These are phyloP conservation scores for Cyberlindnera nakhonratchasimensis DNA, from an alignment of 805 yeast species.

Conservation along the genomic window DNA sequence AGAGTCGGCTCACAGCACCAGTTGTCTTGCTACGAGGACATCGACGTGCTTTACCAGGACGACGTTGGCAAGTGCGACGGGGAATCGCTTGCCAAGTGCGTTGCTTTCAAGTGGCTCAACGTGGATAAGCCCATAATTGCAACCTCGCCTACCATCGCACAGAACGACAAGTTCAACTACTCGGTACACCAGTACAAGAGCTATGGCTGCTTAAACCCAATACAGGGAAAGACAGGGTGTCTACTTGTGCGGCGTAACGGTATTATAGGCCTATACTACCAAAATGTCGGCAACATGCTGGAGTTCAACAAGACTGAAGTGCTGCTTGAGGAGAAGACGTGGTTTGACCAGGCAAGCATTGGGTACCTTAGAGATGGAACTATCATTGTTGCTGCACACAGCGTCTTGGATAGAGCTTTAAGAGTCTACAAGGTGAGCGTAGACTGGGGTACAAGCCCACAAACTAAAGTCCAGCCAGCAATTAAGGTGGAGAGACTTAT, in stretches of 20 bases:
- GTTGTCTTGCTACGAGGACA: constrained; percentile 25
- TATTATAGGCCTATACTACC: constrained; percentile 54
- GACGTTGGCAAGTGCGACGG: constrained; percentile 25
- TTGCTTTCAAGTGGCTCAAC: constrained; percentile 69
- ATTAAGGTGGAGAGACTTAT: constrained; percentile 34
- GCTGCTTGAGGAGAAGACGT: constrained; percentile 30
- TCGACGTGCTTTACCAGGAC: constrained; percentile 36
- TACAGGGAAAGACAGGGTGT: constrained; percentile 65
- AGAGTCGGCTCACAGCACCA: constrained; percentile 32
- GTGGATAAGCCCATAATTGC: constrained; percentile 64
- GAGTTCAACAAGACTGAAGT: constrained; percentile 46
- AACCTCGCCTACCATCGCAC: constrained; percentile 55
- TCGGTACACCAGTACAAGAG: constrained; percentile 58
- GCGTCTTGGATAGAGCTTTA: constrained; percentile 34
- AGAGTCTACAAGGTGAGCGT: constrained; percentile 41
- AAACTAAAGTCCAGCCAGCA: constrained; percentile 34
- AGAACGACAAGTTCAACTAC: constrained; percentile 42
- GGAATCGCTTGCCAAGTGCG: constrained; percentile 26
- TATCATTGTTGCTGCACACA: constrained; percentile 42
- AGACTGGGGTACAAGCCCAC: constrained; percentile 56
- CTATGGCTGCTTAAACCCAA: constrained; percentile 64
- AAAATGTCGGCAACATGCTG: constrained; percentile 47
- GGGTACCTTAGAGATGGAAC: constrained; percentile 50
- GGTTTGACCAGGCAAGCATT: constrained; percentile 41
- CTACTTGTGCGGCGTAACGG: constrained; percentile 65